Base-by-base conservation (phyloP, 2,329 filamentous ascomycete genomes). In the Domatiomyces catenatus region DNA sequence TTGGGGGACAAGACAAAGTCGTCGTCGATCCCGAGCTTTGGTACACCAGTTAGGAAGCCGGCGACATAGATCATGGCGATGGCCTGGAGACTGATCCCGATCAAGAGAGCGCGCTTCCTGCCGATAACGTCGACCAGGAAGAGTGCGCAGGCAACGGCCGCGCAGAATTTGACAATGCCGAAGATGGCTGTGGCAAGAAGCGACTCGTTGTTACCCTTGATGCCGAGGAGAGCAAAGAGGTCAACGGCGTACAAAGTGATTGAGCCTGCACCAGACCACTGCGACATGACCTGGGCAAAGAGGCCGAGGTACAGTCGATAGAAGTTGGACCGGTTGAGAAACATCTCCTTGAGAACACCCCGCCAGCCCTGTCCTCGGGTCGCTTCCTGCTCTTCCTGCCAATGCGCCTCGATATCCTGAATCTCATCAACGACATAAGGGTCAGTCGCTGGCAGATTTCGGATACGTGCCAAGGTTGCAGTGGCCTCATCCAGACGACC, bases 91-190 rank as follows among this genome's bases (percentile, higher is more conserved):
- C 57, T 63, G 39, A 75, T 73, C 7, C 74, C 74, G n/a, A 67
- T 65, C 43, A 67, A 64, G 5, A 76, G 65, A 0, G 72, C 66
- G 12, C 72, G 65, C 66, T 87, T 88, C 52, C 85, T 80, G 3
- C 85, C 85, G 56, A 89, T 80, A 49, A 83, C 79, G 58, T 89
- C 85, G 56, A 89, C 83, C 7, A 89, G 74, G 74, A 89, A 86
- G 48, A 88, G 72, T 0, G 84, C 84, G 63, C 84, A 89, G 42
- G 77, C 57, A 28, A 88, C 62, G 12, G 82, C 77, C 0, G 81
- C 75, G 5, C 77, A 63, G 50, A 89, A 76, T 62, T 89, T 89
- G 58, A 87, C 72, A 48, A 87, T 75, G 44, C 84, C 84, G 49
- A 89, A 87, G 48, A 90, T 77, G 2, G 78, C 83, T 0, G 83